These are phyloP conservation scores for Hygrophorus pudorinus DNA, from an alignment of 768 basidiomycete genomes.

Conservation along the genomic window DNA sequence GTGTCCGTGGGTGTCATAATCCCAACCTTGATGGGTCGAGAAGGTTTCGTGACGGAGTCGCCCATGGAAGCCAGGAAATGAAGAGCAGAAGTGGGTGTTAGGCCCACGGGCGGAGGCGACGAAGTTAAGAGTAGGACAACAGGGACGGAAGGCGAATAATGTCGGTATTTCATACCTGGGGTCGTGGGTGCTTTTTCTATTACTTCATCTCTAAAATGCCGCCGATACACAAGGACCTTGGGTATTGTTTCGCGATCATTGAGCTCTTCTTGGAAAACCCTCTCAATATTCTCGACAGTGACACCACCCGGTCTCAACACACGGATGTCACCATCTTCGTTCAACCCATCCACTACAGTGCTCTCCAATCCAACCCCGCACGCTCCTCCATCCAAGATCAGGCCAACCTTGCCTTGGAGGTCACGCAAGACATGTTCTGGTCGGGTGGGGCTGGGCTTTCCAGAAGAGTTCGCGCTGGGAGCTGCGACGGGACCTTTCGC, in stretches of 20 bases:
- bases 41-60: conserved; percentile 6
- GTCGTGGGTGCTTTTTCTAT: conserved; percentile 81
- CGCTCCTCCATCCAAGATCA: conserved; percentile 88
- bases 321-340: conserved; percentile 64
- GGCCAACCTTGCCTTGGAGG: conserved; percentile 57
- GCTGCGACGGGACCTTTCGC: conserved; percentile 77
- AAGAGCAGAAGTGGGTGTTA: conserved; percentile 19
- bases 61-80: conserved; percentile 36
- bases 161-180: conserved; percentile 98
- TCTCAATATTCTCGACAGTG: conserved; percentile 79
- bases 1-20: conserved; percentile 58
- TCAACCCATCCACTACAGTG: conserved; percentile 87
- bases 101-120: conserved; percentile 29
- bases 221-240: conserved; percentile 64
- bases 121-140: conserved; percentile 62
- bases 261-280: conserved; percentile 36
- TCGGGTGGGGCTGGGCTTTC: conserved; percentile 87
- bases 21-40: conserved; percentile 43
- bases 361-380: conserved; percentile 91
- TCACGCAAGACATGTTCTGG: conserved; percentile 80
- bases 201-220: conserved; percentile 64
- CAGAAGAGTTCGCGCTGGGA: conserved; percentile 91
- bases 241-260: conserved; percentile 27
- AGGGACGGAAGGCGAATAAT: conserved; percentile 88
- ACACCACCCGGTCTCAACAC: conserved; percentile 88